Evolutionary conservation across 768 basidiomycete genomes (phyloP).

Genomic region (Symmetrospora coprosmae): DNA sequence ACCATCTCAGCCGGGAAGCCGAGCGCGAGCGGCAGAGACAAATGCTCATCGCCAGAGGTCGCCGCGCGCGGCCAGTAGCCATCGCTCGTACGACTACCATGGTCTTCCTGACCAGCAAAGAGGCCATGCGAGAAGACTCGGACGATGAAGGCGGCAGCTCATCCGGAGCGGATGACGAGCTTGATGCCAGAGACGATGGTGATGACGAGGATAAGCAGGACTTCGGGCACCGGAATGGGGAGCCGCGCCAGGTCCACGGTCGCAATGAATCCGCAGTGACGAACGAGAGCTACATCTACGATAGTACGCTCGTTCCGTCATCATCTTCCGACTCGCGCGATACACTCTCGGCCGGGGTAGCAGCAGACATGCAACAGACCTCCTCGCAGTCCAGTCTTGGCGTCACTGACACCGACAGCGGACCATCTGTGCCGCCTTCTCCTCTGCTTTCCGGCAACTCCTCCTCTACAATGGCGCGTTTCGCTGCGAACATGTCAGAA

Average conservation of each 20-base stretch:
- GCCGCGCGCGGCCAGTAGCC: slow-evolving; percentile 75
- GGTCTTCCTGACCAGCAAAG: slow-evolving; percentile 49
- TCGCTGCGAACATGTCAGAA: slow-evolving; percentile 31
- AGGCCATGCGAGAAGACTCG: slow-evolving; percentile 70
- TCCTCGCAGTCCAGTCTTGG: slow-evolving; percentile 3
- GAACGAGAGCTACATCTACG: too few relatives aligned
- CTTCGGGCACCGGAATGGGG: too few relatives aligned
- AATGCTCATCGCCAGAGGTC: slow-evolving; percentile 72
- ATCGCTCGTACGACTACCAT: slow-evolving; percentile 76
- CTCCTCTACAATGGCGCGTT: background rate
- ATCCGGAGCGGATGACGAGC: slow-evolving; percentile 23
- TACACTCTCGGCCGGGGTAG: too few relatives aligned
- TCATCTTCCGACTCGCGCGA: too few relatives aligned
- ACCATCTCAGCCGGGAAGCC: slow-evolving; percentile 51
- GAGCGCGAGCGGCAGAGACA: slow-evolving; percentile 47
- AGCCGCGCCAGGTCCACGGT: too few relatives aligned
- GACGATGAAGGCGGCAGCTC: slow-evolving; percentile 36
- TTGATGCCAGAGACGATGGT: slow-evolving; percentile 40
- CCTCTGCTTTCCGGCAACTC: slow-evolving; percentile 8
- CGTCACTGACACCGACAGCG: background rate
- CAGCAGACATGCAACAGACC: background rate
- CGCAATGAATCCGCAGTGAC: too few relatives aligned
- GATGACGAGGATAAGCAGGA: slow-evolving; percentile 53
- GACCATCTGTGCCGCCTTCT: slow-evolving; percentile 27
- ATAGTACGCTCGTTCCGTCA: too few relatives aligned